phyloP scores from a whole-genome alignment of 768 basidiomycete species.

The Boletus edulis region DNA sequence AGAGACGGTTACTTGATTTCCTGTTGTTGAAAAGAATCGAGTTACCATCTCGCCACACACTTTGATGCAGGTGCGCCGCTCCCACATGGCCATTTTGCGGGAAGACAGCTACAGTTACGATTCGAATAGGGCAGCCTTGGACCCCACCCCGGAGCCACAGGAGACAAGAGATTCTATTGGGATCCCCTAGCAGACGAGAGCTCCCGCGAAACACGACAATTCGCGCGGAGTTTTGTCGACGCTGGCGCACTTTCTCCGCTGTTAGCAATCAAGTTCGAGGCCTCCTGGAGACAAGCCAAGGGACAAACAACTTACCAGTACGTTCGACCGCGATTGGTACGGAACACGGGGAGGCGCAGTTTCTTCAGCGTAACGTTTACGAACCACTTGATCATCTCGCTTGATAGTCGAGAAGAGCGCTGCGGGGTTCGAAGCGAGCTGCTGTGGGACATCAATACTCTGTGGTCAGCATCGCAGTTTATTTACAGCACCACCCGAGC shows the following conservation, averaged over 20 bases:
- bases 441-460: slow-evolving; percentile 9
- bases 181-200: not conserved
- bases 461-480: not conserved
- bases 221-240: not conserved
- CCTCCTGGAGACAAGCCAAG: not conserved
- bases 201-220: slow-evolving; percentile 16
- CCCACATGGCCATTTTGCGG: not conserved
- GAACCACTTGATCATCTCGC: slow-evolving; percentile 13
- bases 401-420: slow-evolving; percentile 22
- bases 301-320: not conserved
- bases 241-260: slow-evolving; percentile 1
- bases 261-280: not conserved
- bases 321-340: slow-evolving; percentile 5
- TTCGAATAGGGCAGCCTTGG: not conserved
- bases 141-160: not conserved
- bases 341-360: slow-evolving; percentile 1
- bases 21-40: slow-evolving; percentile 3
- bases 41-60: slow-evolving; percentile 3
- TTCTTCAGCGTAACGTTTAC: slow-evolving; percentile 1
- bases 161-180: not conserved
- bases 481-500: slow-evolving; percentile 5
- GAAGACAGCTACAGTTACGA: not conserved
- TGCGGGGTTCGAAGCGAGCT: slow-evolving; percentile 21
- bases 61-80: no score
- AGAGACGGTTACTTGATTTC: not conserved